Percentiles rank a stretch among this genome's conserved stretches.
These are phyloP conservation scores for Penicillium sp. DNA, from an alignment of 2,329 filamentous ascomycete species.

Conservation along the genomic window DNA sequence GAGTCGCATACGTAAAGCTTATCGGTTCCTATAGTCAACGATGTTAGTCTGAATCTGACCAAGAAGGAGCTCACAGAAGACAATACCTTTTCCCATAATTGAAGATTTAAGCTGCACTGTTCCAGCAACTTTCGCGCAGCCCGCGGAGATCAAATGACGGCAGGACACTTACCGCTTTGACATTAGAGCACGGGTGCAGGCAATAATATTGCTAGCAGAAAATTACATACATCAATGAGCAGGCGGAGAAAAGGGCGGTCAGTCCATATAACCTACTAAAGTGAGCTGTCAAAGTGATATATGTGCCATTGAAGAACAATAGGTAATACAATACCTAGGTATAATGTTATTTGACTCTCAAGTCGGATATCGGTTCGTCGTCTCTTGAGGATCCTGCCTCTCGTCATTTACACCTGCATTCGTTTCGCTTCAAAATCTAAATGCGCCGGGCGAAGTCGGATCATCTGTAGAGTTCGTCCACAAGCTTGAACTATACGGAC, in stretches of 20 bases:
- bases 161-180: conserved; percentile 5
- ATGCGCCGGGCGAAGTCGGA: too few relatives aligned
- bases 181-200: neutral
- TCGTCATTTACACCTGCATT: too few relatives aligned
- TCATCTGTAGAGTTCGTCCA: too few relatives aligned
- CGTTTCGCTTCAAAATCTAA: too few relatives aligned
- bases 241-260: neutral
- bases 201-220: neutral
- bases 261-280: too few relatives aligned
- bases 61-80: neutral
- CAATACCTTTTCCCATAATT: conserved; percentile 34
- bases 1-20: conserved; percentile 40
- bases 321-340: too few relatives aligned
- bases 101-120: conserved; percentile 1
- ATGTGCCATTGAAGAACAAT: too few relatives aligned
- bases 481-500: too few relatives aligned
- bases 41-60: neutral
- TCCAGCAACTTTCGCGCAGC: neutral
- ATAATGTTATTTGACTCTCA: too few relatives aligned
- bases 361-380: too few relatives aligned
- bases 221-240: neutral
- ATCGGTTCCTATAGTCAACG: conserved; percentile 36
- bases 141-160: conserved; percentile 8
- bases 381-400: too few relatives aligned
- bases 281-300: too few relatives aligned